These are phyloP conservation scores for Fusarium compactum DNA, from an alignment of 2,329 filamentous ascomycete genomes.

Conservation along the genomic window DNA sequence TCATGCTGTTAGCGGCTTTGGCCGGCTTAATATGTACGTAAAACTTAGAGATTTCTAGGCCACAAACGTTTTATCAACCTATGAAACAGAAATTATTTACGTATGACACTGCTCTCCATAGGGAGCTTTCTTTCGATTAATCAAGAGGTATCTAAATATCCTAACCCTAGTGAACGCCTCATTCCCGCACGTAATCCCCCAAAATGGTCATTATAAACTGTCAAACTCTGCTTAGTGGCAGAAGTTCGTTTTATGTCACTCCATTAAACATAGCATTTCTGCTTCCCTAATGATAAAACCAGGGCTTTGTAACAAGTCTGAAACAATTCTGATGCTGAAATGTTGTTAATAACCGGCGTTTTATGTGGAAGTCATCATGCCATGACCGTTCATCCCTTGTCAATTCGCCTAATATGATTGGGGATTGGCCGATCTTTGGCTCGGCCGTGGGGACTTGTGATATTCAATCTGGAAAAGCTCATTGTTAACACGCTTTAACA, in stretches of 20 bases:
- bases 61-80: not conserved
- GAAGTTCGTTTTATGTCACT: not conserved
- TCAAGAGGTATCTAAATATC: not conserved
- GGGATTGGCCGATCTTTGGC: not conserved
- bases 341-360: not conserved
- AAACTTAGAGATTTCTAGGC: not conserved
- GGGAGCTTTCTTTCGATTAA: not conserved
- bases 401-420: not conserved
- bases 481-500: not conserved
- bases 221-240: not conserved
- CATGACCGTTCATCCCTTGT: not conserved
- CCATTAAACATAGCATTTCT: not conserved
- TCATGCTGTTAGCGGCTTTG: constrained; percentile 1
- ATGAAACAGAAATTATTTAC: not conserved
- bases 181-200: not conserved
- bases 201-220: not conserved
- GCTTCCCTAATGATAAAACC: not conserved
- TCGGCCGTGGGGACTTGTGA: no score
- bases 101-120: not conserved
- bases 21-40: constrained; percentile 6
- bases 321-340: not conserved
- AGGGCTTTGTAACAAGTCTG: not conserved
- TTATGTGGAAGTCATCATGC: not conserved
- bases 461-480: not conserved
- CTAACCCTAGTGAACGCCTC: not conserved